Conservation (phyloP, 768 basidiomycete species). For the Butyriboletus loyo region DNA sequence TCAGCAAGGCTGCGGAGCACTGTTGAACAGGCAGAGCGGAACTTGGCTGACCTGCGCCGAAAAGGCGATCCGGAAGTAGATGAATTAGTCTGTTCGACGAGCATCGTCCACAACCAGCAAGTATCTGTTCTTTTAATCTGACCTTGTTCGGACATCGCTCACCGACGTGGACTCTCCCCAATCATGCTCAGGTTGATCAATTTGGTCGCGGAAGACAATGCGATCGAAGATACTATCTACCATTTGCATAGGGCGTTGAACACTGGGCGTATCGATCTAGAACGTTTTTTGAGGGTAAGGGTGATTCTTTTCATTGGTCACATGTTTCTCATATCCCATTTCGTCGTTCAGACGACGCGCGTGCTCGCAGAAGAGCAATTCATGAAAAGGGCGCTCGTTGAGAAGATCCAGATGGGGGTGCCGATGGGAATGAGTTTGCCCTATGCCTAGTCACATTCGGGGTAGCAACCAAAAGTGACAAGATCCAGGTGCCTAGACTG, state of each 20-base stretch:
- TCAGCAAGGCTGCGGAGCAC: constrained; percentile 60
- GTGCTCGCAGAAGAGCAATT: constrained; percentile 94
- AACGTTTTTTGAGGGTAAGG: constrained; percentile 86
- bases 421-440: constrained; percentile 46
- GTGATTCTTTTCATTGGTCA: constrained; percentile 22
- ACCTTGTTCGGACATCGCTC: constrained; percentile 8
- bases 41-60: constrained; percentile 71
- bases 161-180: constrained; percentile 3
- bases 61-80: constrained; percentile 94
- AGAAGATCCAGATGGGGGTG: constrained; percentile 75
- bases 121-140: constrained; percentile 1
- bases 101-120: constrained; percentile 96
- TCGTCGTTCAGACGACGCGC: constrained; percentile 62
- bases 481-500: constrained; percentile 26
- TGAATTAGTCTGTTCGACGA: constrained; percentile 93
- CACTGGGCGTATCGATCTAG: constrained; percentile 86
- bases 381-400: constrained; percentile 91
- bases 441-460: constrained; percentile 40
- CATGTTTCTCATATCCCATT: constrained; percentile 16
- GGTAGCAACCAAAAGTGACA: constrained; percentile 23
- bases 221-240: constrained; percentile 97
- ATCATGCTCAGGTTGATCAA: constrained; percentile 70
- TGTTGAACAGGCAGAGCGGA: constrained; percentile 66
- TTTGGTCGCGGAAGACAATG: constrained; percentile 98
- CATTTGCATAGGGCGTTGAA: constrained; percentile 94